Conservation (phyloP, 192 early-diverging fungal genomes). For the Borealophlyctis nickersoniae region DNA sequence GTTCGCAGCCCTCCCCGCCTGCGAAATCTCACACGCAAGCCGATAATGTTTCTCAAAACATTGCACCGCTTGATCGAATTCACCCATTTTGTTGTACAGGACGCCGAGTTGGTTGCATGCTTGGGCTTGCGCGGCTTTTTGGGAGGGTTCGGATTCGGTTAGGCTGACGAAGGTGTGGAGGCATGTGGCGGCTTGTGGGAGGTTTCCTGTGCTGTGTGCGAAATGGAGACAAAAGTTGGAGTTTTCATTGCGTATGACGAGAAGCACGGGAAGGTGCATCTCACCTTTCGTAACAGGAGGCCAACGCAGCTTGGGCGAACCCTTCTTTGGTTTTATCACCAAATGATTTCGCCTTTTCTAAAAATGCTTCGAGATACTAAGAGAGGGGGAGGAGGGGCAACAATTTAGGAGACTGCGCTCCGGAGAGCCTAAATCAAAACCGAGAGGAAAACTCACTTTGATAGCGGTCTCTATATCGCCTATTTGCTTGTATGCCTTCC, state of each 20-base stretch:
- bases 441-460: conserved; percentile 21
- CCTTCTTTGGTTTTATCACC: conserved; percentile 37
- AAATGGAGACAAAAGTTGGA: too few species aligned
- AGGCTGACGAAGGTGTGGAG: conserved; percentile 36
- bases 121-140: conserved; percentile 32
- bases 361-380: conserved; percentile 39
- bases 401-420: conserved; percentile 8
- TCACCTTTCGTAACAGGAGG: conserved; percentile 48
- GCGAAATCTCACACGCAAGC: conserved; percentile 29
- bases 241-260: too few species aligned
- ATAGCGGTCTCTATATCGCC: conserved; percentile 31
- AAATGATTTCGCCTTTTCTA: conserved; percentile 25
- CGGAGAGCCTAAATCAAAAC: not conserved
- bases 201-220: conserved; percentile 35
- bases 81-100: conserved; percentile 41
- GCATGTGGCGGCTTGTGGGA: conserved; percentile 24
- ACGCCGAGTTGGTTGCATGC: conserved; percentile 51
- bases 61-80: conserved; percentile 34
- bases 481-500: conserved; percentile 23
- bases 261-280: too few species aligned
- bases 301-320: conserved; percentile 38
- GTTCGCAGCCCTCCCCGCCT: not conserved
- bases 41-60: conserved; percentile 47
- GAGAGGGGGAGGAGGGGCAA: not conserved
- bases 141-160: conserved; percentile 31